These are phyloP conservation scores for Taphrina betulina DNA, from an alignment of 1,139 yeast genomes.

Conservation along the genomic window DNA sequence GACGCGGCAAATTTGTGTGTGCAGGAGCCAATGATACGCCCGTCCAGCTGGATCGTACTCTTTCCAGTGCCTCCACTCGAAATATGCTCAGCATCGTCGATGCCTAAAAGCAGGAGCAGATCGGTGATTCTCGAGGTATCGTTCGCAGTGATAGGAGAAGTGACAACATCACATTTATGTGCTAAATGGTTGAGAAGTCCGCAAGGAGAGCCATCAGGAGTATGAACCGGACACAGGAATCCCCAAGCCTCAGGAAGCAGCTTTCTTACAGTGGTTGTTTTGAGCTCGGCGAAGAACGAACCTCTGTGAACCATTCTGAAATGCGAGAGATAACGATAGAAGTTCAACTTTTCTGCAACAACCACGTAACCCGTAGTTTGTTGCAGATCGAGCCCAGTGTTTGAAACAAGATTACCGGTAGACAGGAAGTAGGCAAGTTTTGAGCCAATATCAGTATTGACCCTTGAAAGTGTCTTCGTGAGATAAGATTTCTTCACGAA, in stretches of 20 bases:
- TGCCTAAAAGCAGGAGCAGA: conserved; percentile 72
- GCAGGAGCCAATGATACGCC: conserved; percentile 91
- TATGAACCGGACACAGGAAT: conserved; percentile 96
- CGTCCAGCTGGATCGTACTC: conserved; percentile 91
- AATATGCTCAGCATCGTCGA: conserved; percentile 49
- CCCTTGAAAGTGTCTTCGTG: conserved; percentile 70
- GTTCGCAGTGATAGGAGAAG: conserved; percentile 61
- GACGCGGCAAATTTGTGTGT: conserved; percentile 82
- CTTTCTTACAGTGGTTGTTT: conserved; percentile 95
- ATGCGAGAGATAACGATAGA: conserved; percentile 93
- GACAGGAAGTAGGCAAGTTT: conserved; percentile 91
- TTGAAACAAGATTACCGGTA: conserved; percentile 95
- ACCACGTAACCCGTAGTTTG: conserved; percentile 98
- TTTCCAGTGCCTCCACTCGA: conserved; percentile 67
- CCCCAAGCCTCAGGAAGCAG: conserved; percentile 97
- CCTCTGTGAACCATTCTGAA: conserved; percentile 99
- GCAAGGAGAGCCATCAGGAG: conserved; percentile 99
- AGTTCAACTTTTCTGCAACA: conserved; percentile 96
- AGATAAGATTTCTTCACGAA: conserved; percentile 82
- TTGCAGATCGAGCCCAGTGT: conserved; percentile 94
- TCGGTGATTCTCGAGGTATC: conserved; percentile 72
- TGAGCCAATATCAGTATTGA: conserved; percentile 91
- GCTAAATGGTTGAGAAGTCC: conserved; percentile 96
- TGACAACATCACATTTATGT: conserved; percentile 86
- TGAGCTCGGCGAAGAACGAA: conserved; percentile 95